Base-by-base conservation (phyloP, 1,139 yeast species). In the Taphrina communis region DNA sequence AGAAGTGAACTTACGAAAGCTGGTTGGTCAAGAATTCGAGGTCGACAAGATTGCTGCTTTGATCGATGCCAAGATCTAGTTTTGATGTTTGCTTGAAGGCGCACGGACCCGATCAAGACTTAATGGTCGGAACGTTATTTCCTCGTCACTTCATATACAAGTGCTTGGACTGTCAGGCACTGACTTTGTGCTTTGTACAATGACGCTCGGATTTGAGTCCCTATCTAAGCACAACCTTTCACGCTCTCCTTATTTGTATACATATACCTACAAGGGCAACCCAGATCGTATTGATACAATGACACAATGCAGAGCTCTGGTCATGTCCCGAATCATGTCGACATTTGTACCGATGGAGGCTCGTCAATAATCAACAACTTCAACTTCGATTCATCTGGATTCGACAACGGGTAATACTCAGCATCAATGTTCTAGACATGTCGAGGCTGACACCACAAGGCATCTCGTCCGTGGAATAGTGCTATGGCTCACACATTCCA, bases 401-500 rank as follows among this genome's bases (percentile, higher is more conserved):
- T 35, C 4, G 53, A 50, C n/a, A 6, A 17, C 8, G 53, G 53
- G 53, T 50, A 50, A 9, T 21, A n/a, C 19, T 12, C 8, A 7
- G 2, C 48, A 14, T 1, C 12, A 44, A 14, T 11, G 14, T 39
- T 44, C 17, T 17, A n/a, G 11, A 8, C 9, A 11, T 31, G 11
- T n/a, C 4, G 11, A 21, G 6, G 8, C 11, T 50, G 36, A 50
- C 53, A 50, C 36, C 9, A 8, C 36, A 50, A 50, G 53, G 36
- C 36, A 50, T 50, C 36, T 50, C 36, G 11, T 53, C 14, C 58
- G 58, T 11, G 57, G 50, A 17, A 17, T 25, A n/a, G 38, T 60
- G 21, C 57, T 51, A 17, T 60, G 65, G 65, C 46, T 60, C 12
- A 36, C 38, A 14, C 41, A 25, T 14, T 36, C 65, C 8, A 51